Evolutionary conservation across 768 basidiomycete species (phyloP).

Genomic region (Amanita jacksonii): DNA sequence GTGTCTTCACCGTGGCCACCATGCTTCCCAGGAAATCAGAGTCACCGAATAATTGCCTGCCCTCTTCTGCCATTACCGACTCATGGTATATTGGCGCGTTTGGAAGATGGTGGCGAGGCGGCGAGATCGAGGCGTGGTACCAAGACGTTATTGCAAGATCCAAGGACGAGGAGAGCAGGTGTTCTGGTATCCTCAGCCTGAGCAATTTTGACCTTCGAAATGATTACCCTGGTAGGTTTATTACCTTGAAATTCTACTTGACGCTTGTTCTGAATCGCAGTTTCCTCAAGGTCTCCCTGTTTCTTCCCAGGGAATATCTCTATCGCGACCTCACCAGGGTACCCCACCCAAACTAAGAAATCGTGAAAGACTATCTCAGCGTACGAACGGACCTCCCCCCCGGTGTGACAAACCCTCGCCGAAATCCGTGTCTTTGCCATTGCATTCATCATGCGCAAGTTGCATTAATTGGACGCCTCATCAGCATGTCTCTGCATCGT

Average conservation of each 20-base stretch:
- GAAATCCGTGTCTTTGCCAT: constrained; percentile 69
- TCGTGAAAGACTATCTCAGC: constrained; percentile 44
- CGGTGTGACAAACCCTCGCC: constrained; percentile 68
- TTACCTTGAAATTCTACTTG: constrained; percentile 6
- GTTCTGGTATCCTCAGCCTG: constrained; percentile 68
- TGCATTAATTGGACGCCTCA: neutral
- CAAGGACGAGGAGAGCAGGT: constrained; percentile 66
- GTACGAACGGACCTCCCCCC: constrained; percentile 21
- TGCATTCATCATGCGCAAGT: constrained; percentile 49
- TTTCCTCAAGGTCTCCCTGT: constrained; percentile 41
- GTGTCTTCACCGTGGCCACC: constrained; percentile 79
- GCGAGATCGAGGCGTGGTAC: constrained; percentile 74
- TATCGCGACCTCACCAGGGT: constrained; percentile 24
- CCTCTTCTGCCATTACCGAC: constrained; percentile 47
- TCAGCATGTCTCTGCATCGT: constrained; percentile 2
- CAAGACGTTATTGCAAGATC: constrained; percentile 53
- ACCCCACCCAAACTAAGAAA: constrained; percentile 50
- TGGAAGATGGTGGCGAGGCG: constrained; percentile 87
- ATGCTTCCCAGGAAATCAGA: constrained; percentile 50
- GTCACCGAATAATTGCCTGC: constrained; percentile 32
- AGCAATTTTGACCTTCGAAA: constrained; percentile 64
- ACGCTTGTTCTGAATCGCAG: constrained; percentile 8
- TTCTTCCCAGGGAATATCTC: constrained; percentile 36
- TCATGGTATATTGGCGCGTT: constrained; percentile 89
- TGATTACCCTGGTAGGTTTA: constrained; percentile 49